Conservation (phyloP, 73 alveolate genomes). For the Vitrella brassicaformis region DNA sequence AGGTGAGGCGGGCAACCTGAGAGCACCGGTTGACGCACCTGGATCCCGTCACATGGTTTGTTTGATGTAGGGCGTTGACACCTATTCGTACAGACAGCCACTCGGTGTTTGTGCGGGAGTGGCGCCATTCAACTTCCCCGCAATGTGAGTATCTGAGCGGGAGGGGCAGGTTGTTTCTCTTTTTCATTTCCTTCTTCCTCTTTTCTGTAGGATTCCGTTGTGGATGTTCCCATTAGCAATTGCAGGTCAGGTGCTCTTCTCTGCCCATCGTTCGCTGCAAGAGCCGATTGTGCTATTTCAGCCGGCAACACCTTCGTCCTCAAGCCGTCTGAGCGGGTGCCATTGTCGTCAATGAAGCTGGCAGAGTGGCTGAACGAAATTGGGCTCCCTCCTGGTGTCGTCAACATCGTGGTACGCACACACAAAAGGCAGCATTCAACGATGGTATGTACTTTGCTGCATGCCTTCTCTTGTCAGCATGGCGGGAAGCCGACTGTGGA, state of each 20-base stretch:
- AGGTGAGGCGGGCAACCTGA: no score
- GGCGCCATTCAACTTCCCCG: conserved; percentile 89
- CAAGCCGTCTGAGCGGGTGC: conserved; percentile 85
- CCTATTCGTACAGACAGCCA: conserved; percentile 77
- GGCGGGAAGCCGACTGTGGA: conserved; percentile 80
- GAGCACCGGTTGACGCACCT: no score
- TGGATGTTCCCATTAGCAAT: conserved; percentile 91
- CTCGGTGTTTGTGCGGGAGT: conserved; percentile 87
- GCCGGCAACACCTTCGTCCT: conserved; percentile 76
- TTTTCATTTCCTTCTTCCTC: no score
- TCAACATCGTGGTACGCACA: conserved; percentile 38
- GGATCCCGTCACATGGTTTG: no score
- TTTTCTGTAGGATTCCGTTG: conserved; percentile 39
- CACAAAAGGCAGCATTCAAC: neutral
- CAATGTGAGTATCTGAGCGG: no score
- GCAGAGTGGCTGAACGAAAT: conserved; percentile 56
- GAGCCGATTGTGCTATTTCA: no score
- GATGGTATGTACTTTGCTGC: neutral
- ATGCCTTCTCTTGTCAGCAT: conserved; percentile 5
- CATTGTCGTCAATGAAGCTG: conserved; percentile 52
- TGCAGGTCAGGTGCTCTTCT: no score
- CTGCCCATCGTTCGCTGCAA: no score
- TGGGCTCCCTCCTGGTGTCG: conserved; percentile 79
- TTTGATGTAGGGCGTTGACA: conserved; percentile 77
- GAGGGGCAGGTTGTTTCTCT: no score